Percentiles rank a stretch among this genome's conserved stretches.
phyloP scores from a whole-genome alignment of 1,284 basidiomycete species.

The Veloporphyrellus conicus region DNA sequence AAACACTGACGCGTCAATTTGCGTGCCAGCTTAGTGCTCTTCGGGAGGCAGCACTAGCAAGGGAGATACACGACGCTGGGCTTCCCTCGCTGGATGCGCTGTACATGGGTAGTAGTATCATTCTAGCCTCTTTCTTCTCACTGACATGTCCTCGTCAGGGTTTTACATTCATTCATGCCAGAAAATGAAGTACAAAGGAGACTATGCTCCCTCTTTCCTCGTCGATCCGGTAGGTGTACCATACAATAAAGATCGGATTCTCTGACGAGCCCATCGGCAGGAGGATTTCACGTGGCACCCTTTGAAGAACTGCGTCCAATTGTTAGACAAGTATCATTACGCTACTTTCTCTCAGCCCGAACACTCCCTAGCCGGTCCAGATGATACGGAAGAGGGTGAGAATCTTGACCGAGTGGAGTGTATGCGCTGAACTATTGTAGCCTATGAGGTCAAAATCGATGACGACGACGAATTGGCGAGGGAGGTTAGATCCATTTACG shows the following conservation, averaged over 20 bases:
- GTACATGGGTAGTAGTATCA: constrained; percentile 79
- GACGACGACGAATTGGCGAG: constrained; percentile 21
- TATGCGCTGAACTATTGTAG: constrained; percentile 12
- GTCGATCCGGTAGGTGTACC: constrained; percentile 70
- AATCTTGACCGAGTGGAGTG: not conserved
- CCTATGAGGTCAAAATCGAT: constrained; percentile 2
- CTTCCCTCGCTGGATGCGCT: constrained; percentile 57
- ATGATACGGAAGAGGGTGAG: constrained; percentile 27
- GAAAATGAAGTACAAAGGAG: constrained; percentile 97
- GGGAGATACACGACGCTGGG: constrained; percentile 73
- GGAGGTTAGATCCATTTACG: constrained; percentile 22
- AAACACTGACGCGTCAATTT: constrained; percentile 5
- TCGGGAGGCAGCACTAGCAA: constrained; percentile 69
- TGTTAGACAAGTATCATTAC: constrained; percentile 65
- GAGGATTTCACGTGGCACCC: constrained; percentile 77
- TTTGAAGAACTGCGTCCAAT: constrained; percentile 53
- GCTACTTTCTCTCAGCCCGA: constrained; percentile 65
- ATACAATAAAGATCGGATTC: not conserved
- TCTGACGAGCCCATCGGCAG: constrained; percentile 34
- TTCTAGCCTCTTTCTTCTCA: not conserved
- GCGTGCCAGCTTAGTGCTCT: constrained; percentile 72
- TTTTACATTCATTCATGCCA: constrained; percentile 88
- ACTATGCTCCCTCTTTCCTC: constrained; percentile 84
- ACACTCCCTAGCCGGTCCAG: constrained; percentile 40
- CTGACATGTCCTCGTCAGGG: constrained; percentile 45